Base-by-base conservation (phyloP, 2,329 filamentous ascomycete species). In the Blastomyces emzantsi region DNA sequence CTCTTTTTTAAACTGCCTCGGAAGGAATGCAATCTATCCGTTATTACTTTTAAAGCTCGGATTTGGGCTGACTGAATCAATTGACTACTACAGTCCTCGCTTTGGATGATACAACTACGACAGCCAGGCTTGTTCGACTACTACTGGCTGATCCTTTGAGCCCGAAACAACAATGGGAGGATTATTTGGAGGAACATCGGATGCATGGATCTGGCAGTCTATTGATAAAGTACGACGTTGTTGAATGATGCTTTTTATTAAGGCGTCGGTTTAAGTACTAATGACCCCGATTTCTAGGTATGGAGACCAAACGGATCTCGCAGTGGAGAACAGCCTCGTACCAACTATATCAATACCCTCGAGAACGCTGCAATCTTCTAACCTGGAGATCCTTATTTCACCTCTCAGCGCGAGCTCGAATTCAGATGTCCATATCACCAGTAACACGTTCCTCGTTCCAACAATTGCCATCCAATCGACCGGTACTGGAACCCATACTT, bases 361-460 rank as follows among this genome's bases (percentile, higher is more conserved):
- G n/a, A 76, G 78, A 30, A 71, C 82, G 4, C 72, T 88, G n/a
- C 78, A 80, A 65, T 78, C 78, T 62, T 77, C 82, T 62, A 83
- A 82, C 60, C 66, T 87, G n/a, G 85, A 88, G 69, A 79, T 88
- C 3, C 73, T 88, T 72, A 82, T 81, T 67, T 83, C 80, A 58
- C 81, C 81, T 0, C 73, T 85, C 22, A 78, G 81, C 59, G 75
- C 82, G 2, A 78, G 81, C 52, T 62, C 76, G 56, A 73, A 81
- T 61, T 77, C 77, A 11, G 81, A 83, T 64, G 69, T 71, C 45
- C 74, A 82, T 4, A 78, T 82, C 63, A 74, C 78, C 13, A 74
- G 78, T 43, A 88, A 92, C 66, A 80, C 85, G 0, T 79, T 92
- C 15, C 81, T 96, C n/a, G 87, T 90, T 22, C 92, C 92, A 2